Conservation (phyloP, 495 filamentous ascomycete genomes). For the Neurospora sp. region DNA sequence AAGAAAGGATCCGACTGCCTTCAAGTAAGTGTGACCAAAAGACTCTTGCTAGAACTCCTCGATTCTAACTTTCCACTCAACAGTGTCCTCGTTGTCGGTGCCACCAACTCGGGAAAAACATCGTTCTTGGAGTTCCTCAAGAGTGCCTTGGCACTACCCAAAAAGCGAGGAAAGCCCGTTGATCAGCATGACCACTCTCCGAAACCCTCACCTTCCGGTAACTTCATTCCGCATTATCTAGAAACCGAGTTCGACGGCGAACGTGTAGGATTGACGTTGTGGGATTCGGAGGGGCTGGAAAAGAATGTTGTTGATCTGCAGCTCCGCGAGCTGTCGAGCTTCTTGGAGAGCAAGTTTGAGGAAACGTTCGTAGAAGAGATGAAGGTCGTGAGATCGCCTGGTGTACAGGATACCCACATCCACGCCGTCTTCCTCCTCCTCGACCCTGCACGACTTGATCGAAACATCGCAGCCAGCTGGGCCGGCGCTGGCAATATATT, state of each 20-base stretch:
- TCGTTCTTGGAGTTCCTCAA: conserved; percentile 95
- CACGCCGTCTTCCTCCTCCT: conserved; percentile 91
- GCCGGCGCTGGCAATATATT: conserved; percentile 44
- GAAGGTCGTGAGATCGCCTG: conserved; percentile 88
- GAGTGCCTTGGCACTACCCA: conserved; percentile 69
- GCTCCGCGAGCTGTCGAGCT: conserved; percentile 78
- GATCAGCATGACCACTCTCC: conserved; percentile 47
- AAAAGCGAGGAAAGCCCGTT: conserved; percentile 51
- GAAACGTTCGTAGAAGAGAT: conserved; percentile 97
- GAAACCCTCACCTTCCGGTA: conserved; percentile 36
- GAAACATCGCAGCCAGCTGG: conserved; percentile 64
- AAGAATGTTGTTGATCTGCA: conserved; percentile 90
- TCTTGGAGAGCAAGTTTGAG: conserved; percentile 96
- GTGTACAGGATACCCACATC: conserved; percentile 91
- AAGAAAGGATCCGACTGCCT: conserved; percentile 93
- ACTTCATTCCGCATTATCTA: conserved; percentile 77
- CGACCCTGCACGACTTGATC: conserved; percentile 77
- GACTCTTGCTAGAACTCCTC: neutral
- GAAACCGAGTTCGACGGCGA: conserved; percentile 94
- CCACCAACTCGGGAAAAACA: conserved; percentile 84
- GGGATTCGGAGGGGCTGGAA: conserved; percentile 92
- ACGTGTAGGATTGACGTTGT: conserved; percentile 84
- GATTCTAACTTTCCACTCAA: neutral
- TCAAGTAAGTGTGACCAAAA: conserved; percentile 64
- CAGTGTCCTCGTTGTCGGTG: conserved; percentile 85